Evolutionary conservation across 2,329 filamentous ascomycete species (phyloP), one percentile per base, ranked within the genome.

Genomic region (Sodiomyces alkalinus): DNA sequence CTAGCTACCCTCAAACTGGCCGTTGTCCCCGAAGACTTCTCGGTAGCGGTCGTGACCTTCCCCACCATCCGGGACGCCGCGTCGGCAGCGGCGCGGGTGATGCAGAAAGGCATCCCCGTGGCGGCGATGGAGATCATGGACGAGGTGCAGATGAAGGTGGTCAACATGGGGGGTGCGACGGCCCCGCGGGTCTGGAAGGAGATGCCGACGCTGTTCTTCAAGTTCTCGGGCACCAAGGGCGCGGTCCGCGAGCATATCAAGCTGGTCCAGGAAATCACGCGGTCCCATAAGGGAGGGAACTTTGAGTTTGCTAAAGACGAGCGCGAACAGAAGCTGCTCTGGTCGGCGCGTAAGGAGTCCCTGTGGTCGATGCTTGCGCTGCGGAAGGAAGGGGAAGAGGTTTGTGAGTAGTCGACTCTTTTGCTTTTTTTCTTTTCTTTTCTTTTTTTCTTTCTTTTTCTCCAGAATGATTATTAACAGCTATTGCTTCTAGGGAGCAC

Each of bases 111-210:
- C 0, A 62, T 85, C 4, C 79, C 76, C 0, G 65, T 86, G 6
- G 78, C 75, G 1, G 77, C 77, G 4, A 77, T 86, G 69, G 81
- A 90, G 52, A 73, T 90, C 40, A 83, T 90, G 78, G 81, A 90
- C 45, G 81, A 90, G 33, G 77, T 87, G 4, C 80, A 86, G 51
- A 90, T 90, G 81, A 67, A 62, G 37, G 78, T 87, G 1, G 74
- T 90, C 45, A 90, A 90, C 52, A 60, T 74, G 29, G 69, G 76
- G 8, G 76, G 78, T 1, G 70, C 71, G 4, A 83, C 78, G 1
- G 65, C 69, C 6, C 74, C 73, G 11, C 56, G 67, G 5, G 67
- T 69, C 23, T 87, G 80, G 80, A 67, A 76, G 41, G 80, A 86
- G 49, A 53, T 65, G 30, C 80, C 80, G 0, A 86, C 80, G 2